These are phyloP conservation scores for Populus pruinosa DNA, from an alignment of 345 rosid species.

Conservation along the genomic window DNA sequence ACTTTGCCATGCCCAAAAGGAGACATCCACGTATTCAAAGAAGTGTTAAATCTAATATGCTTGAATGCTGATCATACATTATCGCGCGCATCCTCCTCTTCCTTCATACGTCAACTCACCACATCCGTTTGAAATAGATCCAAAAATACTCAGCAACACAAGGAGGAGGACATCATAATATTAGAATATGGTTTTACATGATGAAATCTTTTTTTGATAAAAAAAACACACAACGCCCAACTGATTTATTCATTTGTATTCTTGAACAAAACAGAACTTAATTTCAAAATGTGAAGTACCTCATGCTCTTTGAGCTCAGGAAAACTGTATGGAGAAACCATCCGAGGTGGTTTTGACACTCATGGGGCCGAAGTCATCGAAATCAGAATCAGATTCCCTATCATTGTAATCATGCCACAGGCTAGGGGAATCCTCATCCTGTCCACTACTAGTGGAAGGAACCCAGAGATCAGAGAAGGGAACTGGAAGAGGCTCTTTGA, in stretches of 20 bases:
- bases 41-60: too few relatives aligned
- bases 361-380: slow-evolving; percentile 47
- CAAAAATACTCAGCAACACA: neutral
- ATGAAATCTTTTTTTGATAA: neutral
- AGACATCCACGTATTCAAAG: too few relatives aligned
- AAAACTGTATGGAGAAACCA: slow-evolving; percentile 67
- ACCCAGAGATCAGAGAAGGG: slow-evolving; percentile 61
- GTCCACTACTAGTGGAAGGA: slow-evolving; percentile 47
- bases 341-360: slow-evolving; percentile 44
- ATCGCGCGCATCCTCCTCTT: too few relatives aligned
- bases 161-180: neutral
- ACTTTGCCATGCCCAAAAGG: too few relatives aligned
- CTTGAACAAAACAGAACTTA: neutral
- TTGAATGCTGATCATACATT: too few relatives aligned
- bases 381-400: slow-evolving; percentile 25
- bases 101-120: too few relatives aligned
- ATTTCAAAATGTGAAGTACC: neutral
- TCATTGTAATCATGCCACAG: slow-evolving; percentile 20
- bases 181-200: neutral
- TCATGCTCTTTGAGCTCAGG: slow-evolving; percentile 17
- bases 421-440: slow-evolving; percentile 48
- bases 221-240: neutral
- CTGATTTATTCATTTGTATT: neutral
- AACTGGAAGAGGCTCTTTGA: slow-evolving; percentile 71
- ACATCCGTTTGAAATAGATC: neutral